phyloP scores from a whole-genome alignment of 768 basidiomycete species.

The Galerina sulciceps region DNA sequence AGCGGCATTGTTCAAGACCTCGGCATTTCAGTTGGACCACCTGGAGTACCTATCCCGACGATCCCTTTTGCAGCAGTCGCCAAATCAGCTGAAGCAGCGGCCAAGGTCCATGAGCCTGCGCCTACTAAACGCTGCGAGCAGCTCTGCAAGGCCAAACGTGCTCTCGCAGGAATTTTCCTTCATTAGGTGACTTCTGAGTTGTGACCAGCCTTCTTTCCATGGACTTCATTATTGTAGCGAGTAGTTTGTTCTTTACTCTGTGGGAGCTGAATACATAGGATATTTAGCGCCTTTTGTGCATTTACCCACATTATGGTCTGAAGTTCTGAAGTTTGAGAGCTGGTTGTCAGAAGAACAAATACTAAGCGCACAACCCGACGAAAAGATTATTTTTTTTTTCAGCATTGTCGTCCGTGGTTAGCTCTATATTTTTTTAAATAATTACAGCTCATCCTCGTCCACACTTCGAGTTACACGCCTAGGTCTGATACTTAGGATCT shows the following conservation, averaged over 20 bases:
- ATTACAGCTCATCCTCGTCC: no score
- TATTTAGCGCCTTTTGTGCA: not conserved
- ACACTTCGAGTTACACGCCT: no score
- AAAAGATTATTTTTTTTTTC: no score
- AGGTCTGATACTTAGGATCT: no score
- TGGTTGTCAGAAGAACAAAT: no score
- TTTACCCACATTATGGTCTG: not conserved
- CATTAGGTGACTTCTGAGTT: not conserved
- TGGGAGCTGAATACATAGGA: not conserved
- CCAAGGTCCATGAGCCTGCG: not conserved
- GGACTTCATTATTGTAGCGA: not conserved
- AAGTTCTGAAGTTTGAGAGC: no score
- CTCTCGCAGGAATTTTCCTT: not conserved
- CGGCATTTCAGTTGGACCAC: slow-evolving; percentile 41
- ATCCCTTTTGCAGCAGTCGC: slow-evolving; percentile 26
- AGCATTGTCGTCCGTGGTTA: no score
- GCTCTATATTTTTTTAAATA: no score
- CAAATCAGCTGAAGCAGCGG: not conserved
- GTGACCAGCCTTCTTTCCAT: no score
- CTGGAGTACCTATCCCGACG: slow-evolving; percentile 35
- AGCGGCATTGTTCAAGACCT: slow-evolving; percentile 55
- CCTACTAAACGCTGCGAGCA: not conserved
- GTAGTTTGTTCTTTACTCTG: not conserved
- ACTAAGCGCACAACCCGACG: no score
- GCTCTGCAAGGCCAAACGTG: slow-evolving; percentile 7